Conservation (phyloP, 345 rosid species). For the Eucalyptus grandis region DNA sequence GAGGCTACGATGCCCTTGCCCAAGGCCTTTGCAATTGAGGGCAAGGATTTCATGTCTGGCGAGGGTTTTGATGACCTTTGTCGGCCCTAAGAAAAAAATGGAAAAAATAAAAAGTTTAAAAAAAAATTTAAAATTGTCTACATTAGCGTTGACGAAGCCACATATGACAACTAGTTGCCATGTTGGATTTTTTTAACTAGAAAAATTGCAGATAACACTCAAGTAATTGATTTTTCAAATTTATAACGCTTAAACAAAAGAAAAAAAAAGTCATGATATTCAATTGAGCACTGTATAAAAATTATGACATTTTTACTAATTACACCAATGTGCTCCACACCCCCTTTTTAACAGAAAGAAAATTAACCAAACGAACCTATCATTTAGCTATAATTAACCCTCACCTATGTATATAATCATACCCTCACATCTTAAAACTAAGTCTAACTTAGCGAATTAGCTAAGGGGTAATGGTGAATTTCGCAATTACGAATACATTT, state of each 20-base stretch:
- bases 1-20: too few species aligned
- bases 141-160: accelerated
- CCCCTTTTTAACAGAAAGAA: neutral
- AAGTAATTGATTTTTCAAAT: too few species aligned
- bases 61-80: accelerated
- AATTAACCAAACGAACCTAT: neutral
- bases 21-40: accelerated
- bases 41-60: accelerated
- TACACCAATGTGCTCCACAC: neutral
- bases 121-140: too few species aligned
- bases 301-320: accelerated
- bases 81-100: accelerated
- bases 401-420: neutral
- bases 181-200: too few species aligned
- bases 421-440: neutral
- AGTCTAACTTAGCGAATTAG: neutral
- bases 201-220: accelerated
- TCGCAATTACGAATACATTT: accelerated
- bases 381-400: neutral
- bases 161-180: accelerated
- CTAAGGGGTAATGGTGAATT: neutral
- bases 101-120: accelerated
- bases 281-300: accelerated
- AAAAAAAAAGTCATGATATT: too few species aligned
- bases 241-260: too few species aligned